phyloP scores from a whole-genome alignment of 768 basidiomycete species.

The Termitomyces sp. region DNA sequence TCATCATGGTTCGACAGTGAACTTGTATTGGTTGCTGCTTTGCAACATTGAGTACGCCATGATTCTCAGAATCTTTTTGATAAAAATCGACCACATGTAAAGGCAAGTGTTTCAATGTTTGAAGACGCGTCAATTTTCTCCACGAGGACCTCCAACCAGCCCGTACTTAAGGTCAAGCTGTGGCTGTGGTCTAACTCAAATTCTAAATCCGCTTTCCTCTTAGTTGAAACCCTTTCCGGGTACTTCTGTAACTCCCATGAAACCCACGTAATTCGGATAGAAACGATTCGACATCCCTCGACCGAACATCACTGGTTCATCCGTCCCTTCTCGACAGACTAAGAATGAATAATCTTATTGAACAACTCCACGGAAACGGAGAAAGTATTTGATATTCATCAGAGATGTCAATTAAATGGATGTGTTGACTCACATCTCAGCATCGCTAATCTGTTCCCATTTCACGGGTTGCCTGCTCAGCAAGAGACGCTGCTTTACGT shows the following conservation, averaged over 20 bases:
- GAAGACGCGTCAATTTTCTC: neutral
- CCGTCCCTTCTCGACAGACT: constrained; percentile 6
- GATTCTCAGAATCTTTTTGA: constrained; percentile 1
- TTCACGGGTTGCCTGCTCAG: neutral
- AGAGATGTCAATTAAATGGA: neutral
- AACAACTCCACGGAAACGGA: constrained; percentile 7
- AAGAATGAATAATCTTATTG: neutral
- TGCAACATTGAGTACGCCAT: neutral
- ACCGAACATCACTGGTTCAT: constrained; percentile 17
- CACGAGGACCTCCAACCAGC: neutral
- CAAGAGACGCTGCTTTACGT: neutral
- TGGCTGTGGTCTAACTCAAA: constrained; percentile 1
- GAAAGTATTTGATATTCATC: neutral
- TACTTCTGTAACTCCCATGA: neutral
- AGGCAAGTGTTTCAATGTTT: neutral
- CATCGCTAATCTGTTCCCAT: too few relatives aligned
- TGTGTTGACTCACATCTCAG: too few relatives aligned
- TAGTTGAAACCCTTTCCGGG: neutral
- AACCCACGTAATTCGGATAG: constrained; percentile 10
- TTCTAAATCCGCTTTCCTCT: constrained; percentile 3
- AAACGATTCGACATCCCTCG: constrained; percentile 3
- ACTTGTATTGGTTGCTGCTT: neutral
- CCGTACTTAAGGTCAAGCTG: neutral
- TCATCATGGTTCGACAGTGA: constrained; percentile 3
- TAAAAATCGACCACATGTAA: neutral